Base-by-base conservation (phyloP, 2,329 filamentous ascomycete species). In the Xylaria digitata region DNA sequence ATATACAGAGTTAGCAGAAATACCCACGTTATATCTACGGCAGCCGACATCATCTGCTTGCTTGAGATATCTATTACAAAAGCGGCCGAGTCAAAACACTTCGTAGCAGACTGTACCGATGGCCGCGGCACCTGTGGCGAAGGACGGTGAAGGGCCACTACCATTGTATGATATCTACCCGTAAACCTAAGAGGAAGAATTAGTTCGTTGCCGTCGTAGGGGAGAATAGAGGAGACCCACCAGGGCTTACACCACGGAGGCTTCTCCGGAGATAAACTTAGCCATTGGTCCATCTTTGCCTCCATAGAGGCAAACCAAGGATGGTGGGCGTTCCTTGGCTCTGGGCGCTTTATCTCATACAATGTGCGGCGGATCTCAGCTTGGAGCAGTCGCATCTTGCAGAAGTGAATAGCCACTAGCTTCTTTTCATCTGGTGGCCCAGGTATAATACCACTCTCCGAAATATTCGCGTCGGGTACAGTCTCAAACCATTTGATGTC, bases 101-200 rank as follows among this genome's bases (percentile, higher is more conserved):
- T 90, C 37, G 87, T 82, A 1, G 95, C 95, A 0, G 94, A 93
- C n/a, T 86, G 81, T 7, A 90, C 79, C 0, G 93, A 94, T 0
- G 96, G 96, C 68, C 92, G 90, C 0, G 95, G 92, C 2, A 98
- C 89, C 77, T 98, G 96, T 0, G 96, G 96, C 1, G 93, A 97
- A 0, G 96, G 96, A 2, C 96, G 88, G 78, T 93, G 96, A 71
- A 98, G 86, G 72, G 94, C 92, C 52, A 97, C 89, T 23, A 96
- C 84, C 89, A 97, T 95, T 53, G 92, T 93, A 76, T 97, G 94
- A 78, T 92, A 94, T 70, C 92, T 86, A 17, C 86, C 84, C 11
- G 82, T 82, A 72, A 90, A 90, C 87, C 88, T 90, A 61, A 26
- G 58, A 13, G 6, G 30, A 19, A 45, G 9, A 46, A 46, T 68